Conservation (phyloP, 2,329 filamentous ascomycete species). For the Colletotrichum orchidophilum region DNA sequence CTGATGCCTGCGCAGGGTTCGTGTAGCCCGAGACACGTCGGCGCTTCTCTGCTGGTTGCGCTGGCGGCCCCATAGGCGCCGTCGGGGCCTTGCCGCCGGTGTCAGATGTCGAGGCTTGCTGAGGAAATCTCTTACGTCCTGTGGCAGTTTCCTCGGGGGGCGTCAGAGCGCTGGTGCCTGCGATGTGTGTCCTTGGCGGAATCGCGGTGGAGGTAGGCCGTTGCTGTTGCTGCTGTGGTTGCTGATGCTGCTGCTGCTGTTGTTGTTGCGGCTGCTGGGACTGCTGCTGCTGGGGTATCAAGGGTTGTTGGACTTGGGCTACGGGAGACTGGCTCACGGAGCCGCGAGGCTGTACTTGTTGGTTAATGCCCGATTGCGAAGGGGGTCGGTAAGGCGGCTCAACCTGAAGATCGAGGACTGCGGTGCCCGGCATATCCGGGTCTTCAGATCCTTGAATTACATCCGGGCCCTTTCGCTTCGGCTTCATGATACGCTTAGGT, state of each 20-base stretch:
- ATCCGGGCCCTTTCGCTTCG: conserved; percentile 59
- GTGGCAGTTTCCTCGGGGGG: conserved; percentile 62
- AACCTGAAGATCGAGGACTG: conserved; percentile 55
- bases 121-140: conserved; percentile 52
- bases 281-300: conserved; percentile 37
- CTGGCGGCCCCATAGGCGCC: conserved; percentile 30
- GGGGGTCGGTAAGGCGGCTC: conserved; percentile 42
- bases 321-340: conserved; percentile 42
- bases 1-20: conserved; percentile 29
- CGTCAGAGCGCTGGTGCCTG: conserved; percentile 58
- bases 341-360: conserved; percentile 39
- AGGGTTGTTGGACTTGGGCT: conserved; percentile 34
- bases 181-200: conserved; percentile 50
- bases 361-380: conserved; percentile 32
- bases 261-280: conserved; percentile 32
- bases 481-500: conserved; percentile 67
- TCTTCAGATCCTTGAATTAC: conserved; percentile 53
- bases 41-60: conserved; percentile 42
- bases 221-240: conserved; percentile 34
- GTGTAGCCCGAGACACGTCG: conserved; percentile 44
- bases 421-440: conserved; percentile 58
- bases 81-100: conserved; percentile 27
- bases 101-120: conserved; percentile 32
- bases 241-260: conserved; percentile 35
- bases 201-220: conserved; percentile 46